phyloP scores from a whole-genome alignment of 306 rosid species.

The Vigna trinervia region DNA sequence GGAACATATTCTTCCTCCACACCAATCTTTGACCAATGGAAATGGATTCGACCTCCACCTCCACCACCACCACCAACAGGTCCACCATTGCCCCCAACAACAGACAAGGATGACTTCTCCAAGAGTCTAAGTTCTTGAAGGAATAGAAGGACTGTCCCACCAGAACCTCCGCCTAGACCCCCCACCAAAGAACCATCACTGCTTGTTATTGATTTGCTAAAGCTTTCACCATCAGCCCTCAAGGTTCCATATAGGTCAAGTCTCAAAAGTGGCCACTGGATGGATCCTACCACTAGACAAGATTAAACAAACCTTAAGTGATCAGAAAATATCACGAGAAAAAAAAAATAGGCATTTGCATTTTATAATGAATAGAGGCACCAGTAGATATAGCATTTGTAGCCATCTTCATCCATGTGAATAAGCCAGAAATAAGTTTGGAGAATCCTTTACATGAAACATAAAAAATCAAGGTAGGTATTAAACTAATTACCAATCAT shows the following conservation, averaged over 20 bases:
- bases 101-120: conserved; percentile 77
- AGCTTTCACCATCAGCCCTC: conserved; percentile 95
- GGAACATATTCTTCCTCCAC: conserved; percentile 80
- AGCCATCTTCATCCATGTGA: conserved; percentile 38
- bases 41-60: conserved; percentile 99
- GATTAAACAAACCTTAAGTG: conserved; percentile 42
- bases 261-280: conserved; percentile 89
- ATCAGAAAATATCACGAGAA: conserved; percentile 14
- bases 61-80: conserved; percentile 96
- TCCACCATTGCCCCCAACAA: conserved; percentile 90
- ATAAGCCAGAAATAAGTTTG: conserved; percentile 24
- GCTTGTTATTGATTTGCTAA: conserved; percentile 55
- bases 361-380: conserved; percentile 29
- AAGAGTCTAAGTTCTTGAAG: conserved; percentile 88
- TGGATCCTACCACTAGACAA: conserved; percentile 86
- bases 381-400: conserved; percentile 29
- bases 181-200: conserved; percentile 73
- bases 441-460: conserved; percentile 33
- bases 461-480: conserved; percentile 3
- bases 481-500: conserved; percentile 76
- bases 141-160: conserved; percentile 96
- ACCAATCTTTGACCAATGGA: conserved; percentile 93
- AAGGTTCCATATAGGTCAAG: conserved; percentile 83
- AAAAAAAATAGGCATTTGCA: conserved; percentile 34
- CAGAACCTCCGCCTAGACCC: conserved; percentile 97